These are phyloP conservation scores for Hanseniaspora valbyensis DNA, from an alignment of 805 yeast species.

Conservation along the genomic window DNA sequence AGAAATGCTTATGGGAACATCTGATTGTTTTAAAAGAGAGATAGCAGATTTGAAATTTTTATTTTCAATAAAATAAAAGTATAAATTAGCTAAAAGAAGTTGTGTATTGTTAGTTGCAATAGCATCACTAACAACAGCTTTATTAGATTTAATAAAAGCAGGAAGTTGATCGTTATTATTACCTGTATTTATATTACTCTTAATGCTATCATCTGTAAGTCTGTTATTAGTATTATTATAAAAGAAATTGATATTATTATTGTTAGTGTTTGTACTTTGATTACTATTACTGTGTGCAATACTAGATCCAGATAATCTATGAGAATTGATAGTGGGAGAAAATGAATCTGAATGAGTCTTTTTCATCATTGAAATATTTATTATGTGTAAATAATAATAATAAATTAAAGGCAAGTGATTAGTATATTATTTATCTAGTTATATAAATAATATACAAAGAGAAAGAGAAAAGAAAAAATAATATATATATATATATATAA, in stretches of 20 bases:
- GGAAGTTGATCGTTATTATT: background rate
- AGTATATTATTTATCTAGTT: too few species aligned
- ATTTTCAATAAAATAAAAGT: constrained; percentile 39
- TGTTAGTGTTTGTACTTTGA: background rate
- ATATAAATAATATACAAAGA: too few species aligned
- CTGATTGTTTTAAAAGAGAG: constrained; percentile 36
- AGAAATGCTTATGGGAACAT: constrained; percentile 30
- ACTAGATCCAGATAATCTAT: background rate
- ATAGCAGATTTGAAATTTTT: constrained; percentile 42
- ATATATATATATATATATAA: too few species aligned
- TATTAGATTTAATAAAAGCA: background rate
- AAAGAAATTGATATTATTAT: background rate
- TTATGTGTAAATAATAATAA: too few species aligned
- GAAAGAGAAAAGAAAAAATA: too few species aligned
- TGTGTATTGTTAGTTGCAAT: constrained; percentile 41
- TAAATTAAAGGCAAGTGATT: too few species aligned
- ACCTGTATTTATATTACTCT: background rate
- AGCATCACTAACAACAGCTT: constrained; percentile 33
- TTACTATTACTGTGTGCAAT: background rate
- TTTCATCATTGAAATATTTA: too few species aligned
- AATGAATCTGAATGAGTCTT: background rate
- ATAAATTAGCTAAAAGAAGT: constrained; percentile 41
- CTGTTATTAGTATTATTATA: background rate
- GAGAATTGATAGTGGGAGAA: background rate
- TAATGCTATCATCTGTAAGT: background rate